Percentiles rank a stretch among this genome's conserved stretches.
These are phyloP conservation scores for Euphorbia corollata DNA, from an alignment of 441 rosid genomes.

Conservation along the genomic window DNA sequence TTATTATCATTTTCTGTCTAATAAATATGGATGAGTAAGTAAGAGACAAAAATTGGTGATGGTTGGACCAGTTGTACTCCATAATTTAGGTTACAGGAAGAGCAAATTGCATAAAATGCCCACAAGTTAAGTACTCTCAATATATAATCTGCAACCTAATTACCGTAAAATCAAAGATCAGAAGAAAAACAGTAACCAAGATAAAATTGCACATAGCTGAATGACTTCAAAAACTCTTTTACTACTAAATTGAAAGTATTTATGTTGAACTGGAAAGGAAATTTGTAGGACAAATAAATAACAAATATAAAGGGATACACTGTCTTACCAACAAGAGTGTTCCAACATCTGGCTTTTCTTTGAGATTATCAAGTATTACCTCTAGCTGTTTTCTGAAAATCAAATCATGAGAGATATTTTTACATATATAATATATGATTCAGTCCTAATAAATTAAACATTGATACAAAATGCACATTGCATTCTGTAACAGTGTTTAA, in stretches of 20 bases:
- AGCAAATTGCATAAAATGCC: not conserved
- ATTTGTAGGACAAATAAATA: not conserved
- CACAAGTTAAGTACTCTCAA: not conserved
- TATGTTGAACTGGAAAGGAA: constrained; percentile 4
- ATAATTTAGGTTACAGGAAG: constrained; percentile 2
- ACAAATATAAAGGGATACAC: not conserved
- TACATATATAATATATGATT: not conserved
- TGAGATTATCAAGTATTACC: constrained; percentile 68
- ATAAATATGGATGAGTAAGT: not conserved
- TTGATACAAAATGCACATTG: not conserved
- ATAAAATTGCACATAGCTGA: not conserved
- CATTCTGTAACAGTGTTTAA: too few relatives aligned
- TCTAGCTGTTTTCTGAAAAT: constrained; percentile 83
- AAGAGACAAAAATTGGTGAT: not conserved
- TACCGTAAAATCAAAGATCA: not conserved
- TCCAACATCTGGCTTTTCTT: constrained; percentile 95
- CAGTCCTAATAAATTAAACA: not conserved
- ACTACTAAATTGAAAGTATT: not conserved
- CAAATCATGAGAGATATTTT: constrained; percentile 17
- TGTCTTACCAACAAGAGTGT: constrained; percentile 60
- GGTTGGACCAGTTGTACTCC: not conserved
- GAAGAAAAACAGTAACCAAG: not conserved
- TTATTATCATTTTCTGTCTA: not conserved
- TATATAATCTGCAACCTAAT: not conserved
- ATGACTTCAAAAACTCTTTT: not conserved